A percentile compares a stretch with the other conserved stretches of the same genome.
Evolutionary conservation across 2,329 filamentous ascomycete genomes (phyloP).

Genomic region (Aspergillus arachidicola): DNA sequence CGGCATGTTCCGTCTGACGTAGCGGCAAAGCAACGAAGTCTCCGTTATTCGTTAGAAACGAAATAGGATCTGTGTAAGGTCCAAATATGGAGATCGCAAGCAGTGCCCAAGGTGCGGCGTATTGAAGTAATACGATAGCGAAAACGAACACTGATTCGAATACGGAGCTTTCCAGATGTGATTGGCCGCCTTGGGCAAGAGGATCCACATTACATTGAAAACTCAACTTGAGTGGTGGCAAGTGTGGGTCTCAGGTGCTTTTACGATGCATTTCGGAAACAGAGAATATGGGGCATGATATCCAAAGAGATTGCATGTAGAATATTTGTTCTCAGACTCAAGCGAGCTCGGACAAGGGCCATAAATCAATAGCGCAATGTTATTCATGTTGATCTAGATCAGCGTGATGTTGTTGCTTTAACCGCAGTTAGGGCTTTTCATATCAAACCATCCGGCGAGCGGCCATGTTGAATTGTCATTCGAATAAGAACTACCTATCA

Average conservation of each 20-base stretch:
- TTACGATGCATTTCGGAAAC: background rate
- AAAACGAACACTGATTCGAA: background rate
- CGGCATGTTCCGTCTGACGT: slow-evolving; percentile 15
- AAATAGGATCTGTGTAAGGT: background rate
- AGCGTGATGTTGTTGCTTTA: background rate
- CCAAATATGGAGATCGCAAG: background rate
- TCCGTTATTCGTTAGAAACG: background rate
- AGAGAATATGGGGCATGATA: background rate
- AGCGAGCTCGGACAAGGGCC: background rate
- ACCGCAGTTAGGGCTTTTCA: background rate
- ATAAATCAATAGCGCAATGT: background rate
- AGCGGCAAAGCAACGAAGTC: background rate
- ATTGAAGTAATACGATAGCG: background rate
- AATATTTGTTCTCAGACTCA: background rate
- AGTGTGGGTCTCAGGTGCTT: background rate
- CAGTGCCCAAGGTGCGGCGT: background rate
- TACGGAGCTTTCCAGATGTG: background rate
- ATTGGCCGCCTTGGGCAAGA: background rate
- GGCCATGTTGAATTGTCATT: background rate
- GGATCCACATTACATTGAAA: background rate
- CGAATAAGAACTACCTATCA: background rate
- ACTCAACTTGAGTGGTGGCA: background rate
- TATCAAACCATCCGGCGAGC: background rate
- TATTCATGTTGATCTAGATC: background rate
- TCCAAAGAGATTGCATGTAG: too few relatives aligned